phyloP scores from a whole-genome alignment of 208 protist genomes.

The Trypanosoma melophagium region DNA sequence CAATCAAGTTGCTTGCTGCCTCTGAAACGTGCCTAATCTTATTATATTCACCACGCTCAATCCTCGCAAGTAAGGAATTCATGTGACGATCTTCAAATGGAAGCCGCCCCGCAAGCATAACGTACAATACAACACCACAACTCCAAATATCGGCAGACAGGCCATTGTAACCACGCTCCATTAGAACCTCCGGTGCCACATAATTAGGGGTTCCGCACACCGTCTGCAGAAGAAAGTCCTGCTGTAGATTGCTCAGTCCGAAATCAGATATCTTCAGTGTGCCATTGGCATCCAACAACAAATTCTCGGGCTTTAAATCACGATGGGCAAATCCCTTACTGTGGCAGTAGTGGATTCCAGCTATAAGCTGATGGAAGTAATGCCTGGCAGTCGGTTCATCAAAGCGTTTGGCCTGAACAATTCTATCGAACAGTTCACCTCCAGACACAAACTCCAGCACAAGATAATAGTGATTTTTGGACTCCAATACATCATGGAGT shows the following conservation, averaged over 20 bases:
- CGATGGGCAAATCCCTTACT: slow-evolving; percentile 58
- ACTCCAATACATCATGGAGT: slow-evolving; percentile 53
- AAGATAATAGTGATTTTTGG: slow-evolving; percentile 74
- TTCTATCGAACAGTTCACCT: slow-evolving; percentile 50
- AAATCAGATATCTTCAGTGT: slow-evolving; percentile 46
- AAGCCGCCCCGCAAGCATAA: slow-evolving; percentile 72
- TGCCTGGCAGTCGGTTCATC: slow-evolving; percentile 35
- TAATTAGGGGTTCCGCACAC: slow-evolving; percentile 63
- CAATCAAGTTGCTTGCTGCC: slow-evolving; percentile 41
- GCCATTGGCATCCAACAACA: slow-evolving; percentile 39
- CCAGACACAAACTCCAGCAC: slow-evolving; percentile 74
- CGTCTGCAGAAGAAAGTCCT: slow-evolving; percentile 29
- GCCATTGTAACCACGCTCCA: slow-evolving; percentile 55
- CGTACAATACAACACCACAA: slow-evolving; percentile 88
- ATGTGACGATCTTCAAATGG: slow-evolving; percentile 67
- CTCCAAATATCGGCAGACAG: slow-evolving; percentile 92
- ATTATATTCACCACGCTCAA: slow-evolving; percentile 51
- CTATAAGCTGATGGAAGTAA: slow-evolving; percentile 68
- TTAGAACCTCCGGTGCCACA: slow-evolving; percentile 82
- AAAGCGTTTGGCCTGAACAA: slow-evolving; percentile 30
- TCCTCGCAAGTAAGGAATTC: slow-evolving; percentile 34
- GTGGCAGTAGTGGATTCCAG: slow-evolving; percentile 67
- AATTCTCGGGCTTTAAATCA: slow-evolving; percentile 62
- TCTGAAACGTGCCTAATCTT: slow-evolving; percentile 35
- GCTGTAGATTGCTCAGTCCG: slow-evolving; percentile 37